Evolutionary conservation across 768 basidiomycete species (phyloP), one percentile per base, ranked within the genome.

Genomic region (Suillus tomentosus): DNA sequence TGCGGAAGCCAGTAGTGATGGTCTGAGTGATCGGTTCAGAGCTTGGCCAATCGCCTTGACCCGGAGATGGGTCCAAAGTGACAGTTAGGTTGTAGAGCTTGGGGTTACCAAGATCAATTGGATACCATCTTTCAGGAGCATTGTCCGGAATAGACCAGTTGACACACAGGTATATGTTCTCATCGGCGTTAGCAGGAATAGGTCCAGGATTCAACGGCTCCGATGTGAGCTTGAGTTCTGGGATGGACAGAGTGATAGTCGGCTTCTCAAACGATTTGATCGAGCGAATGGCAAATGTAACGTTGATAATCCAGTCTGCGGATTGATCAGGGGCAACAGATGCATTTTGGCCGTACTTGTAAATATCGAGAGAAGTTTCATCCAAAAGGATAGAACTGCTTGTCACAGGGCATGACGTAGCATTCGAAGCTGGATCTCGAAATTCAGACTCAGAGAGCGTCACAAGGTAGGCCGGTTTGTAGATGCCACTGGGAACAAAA

Each of bases 1-100:
- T 86, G n/a, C 86, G 82, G 74, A 87, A 87, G 9, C 86, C 85
- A 6, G 83, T 85, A 36, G 79, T 79, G 3, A 79, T 79, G 22
- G 76, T 77, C 65, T 83, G 81, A 43, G 71, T 75, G 43, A 82
- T 71, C 2, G 69, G 62, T 27, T 68, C 65, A 22, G 69, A 42
- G 8, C 72, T 31, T 14, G 61, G 45, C 5, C 42, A 39, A 14
- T 66, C 45, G 31, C 67, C 64, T 22, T 62, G 57, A 2, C 51
- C 55, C 24, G 64, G 64, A 17, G 63, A 66, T 2, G 80, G 70
- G 31, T 72, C 71, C 31, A 87, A 69, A 4, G 77, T 72, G 43
- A 81, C 75, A 5, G 79, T 81, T 65, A 87, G 70, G 67, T 86
- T 80, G 73, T 87, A 87, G 15, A 85, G 73, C 63, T 82, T 80